Evolutionary conservation across 2,329 filamentous ascomycete genomes (phyloP).

Genomic region (Ascocoryne sarcoides): DNA sequence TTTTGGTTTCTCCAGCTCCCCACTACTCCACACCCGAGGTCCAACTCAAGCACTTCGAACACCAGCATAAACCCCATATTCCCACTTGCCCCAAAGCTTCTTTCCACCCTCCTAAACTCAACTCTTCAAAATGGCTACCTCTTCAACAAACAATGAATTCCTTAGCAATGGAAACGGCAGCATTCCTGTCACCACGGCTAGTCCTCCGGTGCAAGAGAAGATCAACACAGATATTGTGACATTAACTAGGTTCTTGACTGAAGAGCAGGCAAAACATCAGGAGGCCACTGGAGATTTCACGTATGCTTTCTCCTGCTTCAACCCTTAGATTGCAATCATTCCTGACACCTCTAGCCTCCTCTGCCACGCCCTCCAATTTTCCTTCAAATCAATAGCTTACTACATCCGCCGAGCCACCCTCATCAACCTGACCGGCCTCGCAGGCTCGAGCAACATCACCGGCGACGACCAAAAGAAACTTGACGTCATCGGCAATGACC

Average conservation of each 20-base stretch:
- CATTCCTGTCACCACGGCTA: background rate
- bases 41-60: too few relatives aligned
- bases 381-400: constrained; percentile 99
- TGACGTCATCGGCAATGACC: constrained; percentile 95
- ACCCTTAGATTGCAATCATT: background rate
- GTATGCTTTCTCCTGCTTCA: constrained; percentile 40
- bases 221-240: constrained; percentile 97
- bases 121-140: constrained; percentile 8
- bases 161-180: constrained; percentile 6
- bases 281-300: constrained; percentile 98
- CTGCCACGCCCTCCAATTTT: constrained; percentile 96
- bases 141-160: constrained; percentile 18
- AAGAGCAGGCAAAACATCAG: constrained; percentile 87
- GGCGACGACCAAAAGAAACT: constrained; percentile 99
- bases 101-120: background rate
- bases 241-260: constrained; percentile 88
- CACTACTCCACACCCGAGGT: constrained; percentile 23
- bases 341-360: constrained; percentile 72
- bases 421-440: constrained; percentile 91
- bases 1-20: constrained; percentile 13
- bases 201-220: constrained; percentile 45
- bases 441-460: constrained; percentile 88
- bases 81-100: too few relatives aligned
- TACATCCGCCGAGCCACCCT: constrained; percentile 95
- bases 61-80: too few relatives aligned